phyloP scores from a whole-genome alignment of 371 early-diverging fungal species.

The Parasitella parasitica region DNA sequence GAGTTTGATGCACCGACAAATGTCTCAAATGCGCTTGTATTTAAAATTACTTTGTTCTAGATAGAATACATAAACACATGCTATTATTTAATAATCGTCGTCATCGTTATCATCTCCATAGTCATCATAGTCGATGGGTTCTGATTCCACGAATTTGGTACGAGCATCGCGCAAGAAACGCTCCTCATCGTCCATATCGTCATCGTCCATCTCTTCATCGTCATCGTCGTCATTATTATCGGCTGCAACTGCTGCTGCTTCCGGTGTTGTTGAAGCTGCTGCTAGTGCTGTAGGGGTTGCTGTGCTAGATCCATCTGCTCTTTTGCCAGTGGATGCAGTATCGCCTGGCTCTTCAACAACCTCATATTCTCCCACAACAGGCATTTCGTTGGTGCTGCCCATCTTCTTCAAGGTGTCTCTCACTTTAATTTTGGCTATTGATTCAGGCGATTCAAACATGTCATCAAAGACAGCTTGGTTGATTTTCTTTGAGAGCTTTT shows the following conservation, averaged over 20 bases:
- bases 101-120: constrained; percentile 39
- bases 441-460: constrained; percentile 64
- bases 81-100: constrained; percentile 4
- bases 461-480: constrained; percentile 82
- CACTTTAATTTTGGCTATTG: constrained; percentile 45
- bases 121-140: constrained; percentile 20
- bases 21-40: not conserved
- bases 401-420: constrained; percentile 25
- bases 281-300: constrained; percentile 3
- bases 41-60: not conserved
- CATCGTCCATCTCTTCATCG: constrained; percentile 45
- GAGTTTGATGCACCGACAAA: not conserved
- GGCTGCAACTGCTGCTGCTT: constrained; percentile 1
- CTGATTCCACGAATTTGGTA: constrained; percentile 33
- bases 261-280: constrained; percentile 1
- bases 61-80: not conserved
- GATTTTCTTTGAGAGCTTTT: constrained; percentile 86
- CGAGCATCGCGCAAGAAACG: constrained; percentile 30
- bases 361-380: constrained; percentile 37
- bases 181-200: constrained; percentile 50
- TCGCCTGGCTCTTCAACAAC: constrained; percentile 54
- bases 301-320: no score
- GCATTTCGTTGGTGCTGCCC: not conserved
- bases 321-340: constrained; percentile 5
- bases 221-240: constrained; percentile 43